These are phyloP conservation scores for Trichoderma reesei DNA, from an alignment of 495 filamentous ascomycete species.

Conservation along the genomic window DNA sequence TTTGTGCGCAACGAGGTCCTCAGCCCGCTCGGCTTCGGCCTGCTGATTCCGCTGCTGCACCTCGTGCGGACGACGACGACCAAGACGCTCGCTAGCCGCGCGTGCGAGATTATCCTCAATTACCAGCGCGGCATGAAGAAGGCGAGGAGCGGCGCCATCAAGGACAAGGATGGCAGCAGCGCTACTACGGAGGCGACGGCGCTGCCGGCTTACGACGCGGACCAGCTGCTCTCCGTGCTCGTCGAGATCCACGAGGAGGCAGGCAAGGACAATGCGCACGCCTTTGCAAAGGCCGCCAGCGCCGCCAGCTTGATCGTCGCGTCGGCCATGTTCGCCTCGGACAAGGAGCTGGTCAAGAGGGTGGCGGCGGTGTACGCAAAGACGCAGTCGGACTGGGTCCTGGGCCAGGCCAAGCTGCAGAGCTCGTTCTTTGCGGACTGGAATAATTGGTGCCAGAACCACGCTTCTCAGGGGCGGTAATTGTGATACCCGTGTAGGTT, in stretches of 20 bases:
- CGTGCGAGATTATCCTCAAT: slow-evolving; percentile 53
- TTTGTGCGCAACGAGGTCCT: slow-evolving; percentile 72
- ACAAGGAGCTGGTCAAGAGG: slow-evolving; percentile 23
- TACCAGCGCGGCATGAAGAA: slow-evolving; percentile 65
- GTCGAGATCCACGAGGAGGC: slow-evolving; percentile 63
- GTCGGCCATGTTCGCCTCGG: slow-evolving; percentile 27
- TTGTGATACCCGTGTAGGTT: slow-evolving; percentile 8
- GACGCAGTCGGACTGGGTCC: slow-evolving; percentile 34
- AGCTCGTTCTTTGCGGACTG: slow-evolving; percentile 42
- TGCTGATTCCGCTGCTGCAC: slow-evolving; percentile 51
- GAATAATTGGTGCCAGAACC: slow-evolving; percentile 49
- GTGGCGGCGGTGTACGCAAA: slow-evolving; percentile 34
- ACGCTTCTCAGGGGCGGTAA: slow-evolving; percentile 20
- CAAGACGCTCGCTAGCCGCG: slow-evolving; percentile 65
- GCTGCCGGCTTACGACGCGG: slow-evolving; percentile 23
- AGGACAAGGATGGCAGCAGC: slow-evolving; percentile 25
- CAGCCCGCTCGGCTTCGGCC: slow-evolving; percentile 48
- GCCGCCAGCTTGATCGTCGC: slow-evolving; percentile 40
- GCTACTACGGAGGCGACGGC: slow-evolving; percentile 24
- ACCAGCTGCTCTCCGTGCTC: slow-evolving; percentile 47
- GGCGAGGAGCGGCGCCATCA: slow-evolving; percentile 18
- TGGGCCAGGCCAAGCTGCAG: slow-evolving; percentile 38
- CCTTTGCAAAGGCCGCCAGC: slow-evolving; percentile 39
- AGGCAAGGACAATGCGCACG: slow-evolving; percentile 42
- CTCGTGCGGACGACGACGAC: slow-evolving; percentile 46